phyloP scores from a whole-genome alignment of 106 monocot species.

The Allium fistulosum region DNA sequence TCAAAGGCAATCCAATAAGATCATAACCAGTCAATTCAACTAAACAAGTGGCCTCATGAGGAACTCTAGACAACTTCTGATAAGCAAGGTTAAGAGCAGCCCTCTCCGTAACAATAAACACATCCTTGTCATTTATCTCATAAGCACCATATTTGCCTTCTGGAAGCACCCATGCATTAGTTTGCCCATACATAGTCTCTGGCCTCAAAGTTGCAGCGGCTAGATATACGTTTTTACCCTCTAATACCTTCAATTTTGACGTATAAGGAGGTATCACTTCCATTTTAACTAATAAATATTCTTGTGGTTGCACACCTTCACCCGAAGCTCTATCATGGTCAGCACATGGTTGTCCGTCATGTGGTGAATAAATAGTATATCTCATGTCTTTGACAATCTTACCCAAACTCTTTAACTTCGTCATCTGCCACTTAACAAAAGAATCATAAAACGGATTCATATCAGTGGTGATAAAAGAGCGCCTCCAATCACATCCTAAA shows the following conservation, averaged over 20 bases:
- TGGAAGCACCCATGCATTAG: conserved; percentile 88
- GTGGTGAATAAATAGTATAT: conserved; percentile 78
- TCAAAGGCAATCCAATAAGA: conserved; percentile 75
- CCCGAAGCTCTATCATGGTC: conserved; percentile 89
- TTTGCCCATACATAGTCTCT: conserved; percentile 96
- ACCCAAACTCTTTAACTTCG: conserved; percentile 58
- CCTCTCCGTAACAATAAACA: conserved; percentile 73
- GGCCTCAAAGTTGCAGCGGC: conserved; percentile 92
- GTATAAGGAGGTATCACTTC: conserved; percentile 70
- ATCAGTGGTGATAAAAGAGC: conserved; percentile 86
- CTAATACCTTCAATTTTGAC: conserved; percentile 57
- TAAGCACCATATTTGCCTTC: conserved; percentile 94
- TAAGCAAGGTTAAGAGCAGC: conserved; percentile 79
- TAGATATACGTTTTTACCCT: conserved; percentile 70
- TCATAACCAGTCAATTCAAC: conserved; percentile 64
- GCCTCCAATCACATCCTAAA: conserved; percentile 87
- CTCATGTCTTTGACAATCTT: conserved; percentile 82
- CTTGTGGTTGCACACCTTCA: conserved; percentile 89
- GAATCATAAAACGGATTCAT: conserved; percentile 87
- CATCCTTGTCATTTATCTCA: conserved; percentile 83
- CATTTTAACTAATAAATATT: conserved; percentile 86
- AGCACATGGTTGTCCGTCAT: conserved; percentile 95
- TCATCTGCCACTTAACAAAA: conserved; percentile 92
- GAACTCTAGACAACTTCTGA: conserved; percentile 61
- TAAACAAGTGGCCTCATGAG: conserved; percentile 72